These are phyloP conservation scores for Penicillium malachiteum DNA, from an alignment of 495 filamentous ascomycete species.

Conservation along the genomic window DNA sequence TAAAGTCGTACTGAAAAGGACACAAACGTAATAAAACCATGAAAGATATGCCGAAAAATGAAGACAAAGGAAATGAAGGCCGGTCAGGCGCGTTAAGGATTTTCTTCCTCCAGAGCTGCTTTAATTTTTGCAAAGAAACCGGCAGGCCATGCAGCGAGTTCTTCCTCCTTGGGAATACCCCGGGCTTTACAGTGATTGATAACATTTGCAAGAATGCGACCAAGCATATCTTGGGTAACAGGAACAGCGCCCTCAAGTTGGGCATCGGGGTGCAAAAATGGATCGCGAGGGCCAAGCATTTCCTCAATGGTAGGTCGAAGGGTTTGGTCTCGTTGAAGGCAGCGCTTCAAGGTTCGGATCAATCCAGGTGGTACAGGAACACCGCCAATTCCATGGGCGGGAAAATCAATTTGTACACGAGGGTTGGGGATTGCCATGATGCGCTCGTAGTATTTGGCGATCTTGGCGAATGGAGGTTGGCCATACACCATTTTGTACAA, in stretches of 20 bases:
- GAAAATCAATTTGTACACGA: conserved; percentile 78
- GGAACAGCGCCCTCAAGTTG: conserved; percentile 62
- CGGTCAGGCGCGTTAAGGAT: conserved; percentile 21
- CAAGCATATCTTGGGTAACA: conserved; percentile 74
- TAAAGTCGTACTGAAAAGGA: conserved; percentile 25
- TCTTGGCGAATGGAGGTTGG: conserved; percentile 87
- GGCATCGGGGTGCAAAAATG: conserved; percentile 77
- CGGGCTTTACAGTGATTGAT: conserved; percentile 68
- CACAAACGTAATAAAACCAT: background rate
- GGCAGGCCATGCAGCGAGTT: conserved; percentile 68
- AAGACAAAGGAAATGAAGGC: conserved; percentile 25
- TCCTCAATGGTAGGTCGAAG: conserved; percentile 75
- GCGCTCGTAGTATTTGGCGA: conserved; percentile 72
- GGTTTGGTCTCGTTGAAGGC: conserved; percentile 75
- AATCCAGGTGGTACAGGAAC: conserved; percentile 68
- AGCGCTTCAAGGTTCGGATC: conserved; percentile 70
- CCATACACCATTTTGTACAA: conserved; percentile 98
- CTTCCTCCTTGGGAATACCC: conserved; percentile 66
- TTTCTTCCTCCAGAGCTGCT: conserved; percentile 57
- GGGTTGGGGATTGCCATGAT: conserved; percentile 88
- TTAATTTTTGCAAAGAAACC: conserved; percentile 65
- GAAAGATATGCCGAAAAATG: conserved; percentile 9
- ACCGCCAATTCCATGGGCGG: conserved; percentile 69
- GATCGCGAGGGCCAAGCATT: conserved; percentile 68
- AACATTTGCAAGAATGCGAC: conserved; percentile 72